Percentiles rank a stretch among this genome's conserved stretches.
Evolutionary conservation across 2,329 filamentous ascomycete species (phyloP).

Genomic region (Venturia nashicola): DNA sequence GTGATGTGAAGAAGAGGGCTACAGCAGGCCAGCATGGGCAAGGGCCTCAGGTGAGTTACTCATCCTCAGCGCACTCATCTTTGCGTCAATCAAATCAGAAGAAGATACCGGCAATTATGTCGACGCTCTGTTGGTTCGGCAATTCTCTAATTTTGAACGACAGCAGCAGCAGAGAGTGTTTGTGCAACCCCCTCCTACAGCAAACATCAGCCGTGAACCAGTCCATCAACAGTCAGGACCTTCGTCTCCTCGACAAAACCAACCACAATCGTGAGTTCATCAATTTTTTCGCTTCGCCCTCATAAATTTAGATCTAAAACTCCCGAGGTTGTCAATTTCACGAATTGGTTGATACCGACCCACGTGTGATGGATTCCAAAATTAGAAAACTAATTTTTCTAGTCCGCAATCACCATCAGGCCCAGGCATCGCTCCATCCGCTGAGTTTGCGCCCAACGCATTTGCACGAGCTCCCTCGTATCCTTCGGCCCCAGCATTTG

Average conservation of each 20-base stretch:
- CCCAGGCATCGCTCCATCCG: constrained; percentile 42
- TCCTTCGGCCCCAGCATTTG: constrained; percentile 20
- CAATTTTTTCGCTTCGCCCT: background rate
- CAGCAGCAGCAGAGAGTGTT: constrained; percentile 16
- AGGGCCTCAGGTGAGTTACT: constrained; percentile 9
- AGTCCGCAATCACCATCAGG: background rate
- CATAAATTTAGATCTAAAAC: no score
- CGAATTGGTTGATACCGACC: background rate
- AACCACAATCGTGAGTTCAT: constrained; percentile 12
- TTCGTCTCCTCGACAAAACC: constrained; percentile 10
- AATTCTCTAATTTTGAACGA: background rate
- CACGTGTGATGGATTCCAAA: background rate
- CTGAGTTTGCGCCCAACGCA: constrained; percentile 24
- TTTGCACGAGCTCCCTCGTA: constrained; percentile 11
- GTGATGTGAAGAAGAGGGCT: background rate
- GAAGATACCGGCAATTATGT: background rate
- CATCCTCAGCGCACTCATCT: no score
- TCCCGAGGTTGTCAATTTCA: background rate
- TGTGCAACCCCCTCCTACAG: constrained; percentile 17
- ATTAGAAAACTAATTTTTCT: background rate
- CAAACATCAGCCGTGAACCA: constrained; percentile 20
- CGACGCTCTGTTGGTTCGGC: background rate
- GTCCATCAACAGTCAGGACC: constrained; percentile 15
- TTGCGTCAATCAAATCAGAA: constrained; percentile 16
- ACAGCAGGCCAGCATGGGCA: background rate